Base-by-base conservation (phyloP, 768 basidiomycete genomes). In the Phylloporus sp. region DNA sequence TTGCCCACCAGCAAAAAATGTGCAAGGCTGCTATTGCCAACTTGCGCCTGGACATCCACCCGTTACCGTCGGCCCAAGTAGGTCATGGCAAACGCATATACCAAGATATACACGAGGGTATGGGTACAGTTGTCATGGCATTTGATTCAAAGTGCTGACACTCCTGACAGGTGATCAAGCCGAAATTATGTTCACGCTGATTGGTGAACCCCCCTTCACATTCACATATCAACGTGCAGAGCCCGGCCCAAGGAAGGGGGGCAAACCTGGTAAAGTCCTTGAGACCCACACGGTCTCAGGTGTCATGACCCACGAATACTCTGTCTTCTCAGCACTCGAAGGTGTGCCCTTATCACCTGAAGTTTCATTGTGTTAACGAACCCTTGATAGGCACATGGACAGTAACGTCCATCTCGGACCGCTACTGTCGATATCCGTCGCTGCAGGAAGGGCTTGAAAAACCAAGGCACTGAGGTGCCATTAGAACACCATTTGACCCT, bases 161-260 rank as follows among this genome's bases (percentile, higher is more conserved):
- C 18, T 26, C 47, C 49, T 52, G 35, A 12, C 56, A 91, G 89
- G 91, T 49, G 91, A 93, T 63, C 88, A 97, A 74, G 94, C 95
- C 16, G 91, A 94, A 69, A 97, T 99, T 53, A 72, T 86, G 36
- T 97, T 99, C 69, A 85, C 85, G 4, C 79, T 99, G 47, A 76
- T 86, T 28, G 97, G 97, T 40, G 88, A 91, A 65, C 88, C 97
- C 16, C 97, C 97, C 0, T 99, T 97, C 72, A 87, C 94, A 1
- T 97, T 99, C 71, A 94, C 93, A 0, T 95, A 95, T 70, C 90
- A 93, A 67, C 81, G 91, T 42, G 79, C 90, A 2, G 91, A 91
- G 68, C 77, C 83, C 18, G 78, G 75, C 45, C 67, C 73, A 4
- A 82, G 79, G 71, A 88, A 88, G 65, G 85, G 86, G 27, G 79